Base-by-base conservation (phyloP, 139 green algal genomes). In the Pleodorina starrii region DNA sequence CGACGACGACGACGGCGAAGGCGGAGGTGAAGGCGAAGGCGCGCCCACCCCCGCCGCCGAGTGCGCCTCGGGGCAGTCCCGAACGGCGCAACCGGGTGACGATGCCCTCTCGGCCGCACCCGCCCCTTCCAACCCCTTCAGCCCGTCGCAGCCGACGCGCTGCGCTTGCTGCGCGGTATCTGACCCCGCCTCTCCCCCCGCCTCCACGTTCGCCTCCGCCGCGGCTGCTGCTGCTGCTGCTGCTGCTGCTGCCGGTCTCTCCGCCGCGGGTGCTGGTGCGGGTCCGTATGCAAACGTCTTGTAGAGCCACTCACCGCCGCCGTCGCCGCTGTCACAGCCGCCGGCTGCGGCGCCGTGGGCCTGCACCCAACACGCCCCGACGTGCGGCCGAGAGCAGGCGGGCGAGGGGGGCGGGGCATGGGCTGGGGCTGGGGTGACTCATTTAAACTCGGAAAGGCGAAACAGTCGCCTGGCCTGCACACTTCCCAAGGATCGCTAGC, bases 231-330 rank as follows among this genome's bases (percentile, higher is more conserved):
- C 23, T 40, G 63, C 32, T 73, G 63, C 68, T 76, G 68, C 68
- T 76, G 35, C 38, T 43, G 68, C 38, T 43, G 63, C 27, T 73
- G 63, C 48, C 48, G 48, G 10, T 12, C 10, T 57, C 48, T 10
- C 48, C 12, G 48, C 48, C 12, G 48, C 48, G 10, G 11, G 48
- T 57, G 48, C 48, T 36, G 73, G 43, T 29, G 42, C n/a, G 50
- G 84, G 84, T 4, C 84, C 84, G 35, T 89, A 89, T 21, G 68
- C 69, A 21, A 89, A 89, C 0, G 68, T 89, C 68, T 89, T 89
- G 48, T 36, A 71, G 21, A 71, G 69, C 68, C 66, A 89, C n/a
- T n/a, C 51, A n/a, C 38, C 4, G n/a, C 50, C 36, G 32, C 5
- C 46, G 29, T 32, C n/a, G 68, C 27, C 11, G 25, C 54, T 25